A percentile compares a stretch with the other conserved stretches of the same genome.
These are phyloP conservation scores for Echria macrotheca DNA, from an alignment of 495 filamentous ascomycete genomes.

Conservation along the genomic window DNA sequence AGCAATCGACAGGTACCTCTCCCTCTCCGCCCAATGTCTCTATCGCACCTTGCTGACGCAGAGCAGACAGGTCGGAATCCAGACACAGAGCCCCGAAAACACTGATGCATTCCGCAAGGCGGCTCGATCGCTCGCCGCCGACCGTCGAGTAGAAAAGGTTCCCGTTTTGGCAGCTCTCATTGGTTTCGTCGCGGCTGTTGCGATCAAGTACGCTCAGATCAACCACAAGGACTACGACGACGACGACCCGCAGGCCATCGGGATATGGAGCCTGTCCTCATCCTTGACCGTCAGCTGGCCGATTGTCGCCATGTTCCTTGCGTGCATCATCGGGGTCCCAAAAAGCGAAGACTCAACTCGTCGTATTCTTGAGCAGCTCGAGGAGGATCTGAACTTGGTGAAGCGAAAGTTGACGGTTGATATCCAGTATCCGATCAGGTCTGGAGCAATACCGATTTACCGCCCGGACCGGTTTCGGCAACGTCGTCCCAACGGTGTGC, in stretches of 20 bases:
- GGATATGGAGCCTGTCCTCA: constrained; percentile 1
- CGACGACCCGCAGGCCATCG: neutral
- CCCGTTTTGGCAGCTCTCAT: neutral
- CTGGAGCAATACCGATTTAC: neutral
- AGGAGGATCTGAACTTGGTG: neutral
- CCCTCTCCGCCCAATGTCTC: too few relatives aligned
- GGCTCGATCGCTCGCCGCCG: neutral
- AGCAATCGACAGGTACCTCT: neutral
- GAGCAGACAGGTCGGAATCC: neutral
- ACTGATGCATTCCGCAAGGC: neutral
- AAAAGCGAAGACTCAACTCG: neutral
- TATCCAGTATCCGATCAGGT: too few relatives aligned
- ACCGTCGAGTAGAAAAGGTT: neutral
- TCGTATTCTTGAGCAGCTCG: neutral
- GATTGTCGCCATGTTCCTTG: neutral
- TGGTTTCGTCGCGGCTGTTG: neutral
- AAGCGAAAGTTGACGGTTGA: neutral
- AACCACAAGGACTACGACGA: neutral
- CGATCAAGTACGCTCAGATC: constrained; percentile 1
- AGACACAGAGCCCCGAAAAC: neutral
- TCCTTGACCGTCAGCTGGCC: neutral
- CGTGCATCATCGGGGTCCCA: neutral
- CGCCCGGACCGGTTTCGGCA: neutral
- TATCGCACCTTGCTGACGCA: too few relatives aligned
- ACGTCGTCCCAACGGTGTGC: too few relatives aligned